A percentile compares a stretch with the other conserved stretches of the same genome.
These are phyloP conservation scores for Teratosphaeria gauchensis DNA, from an alignment of 2,329 filamentous ascomycete species.

Conservation along the genomic window DNA sequence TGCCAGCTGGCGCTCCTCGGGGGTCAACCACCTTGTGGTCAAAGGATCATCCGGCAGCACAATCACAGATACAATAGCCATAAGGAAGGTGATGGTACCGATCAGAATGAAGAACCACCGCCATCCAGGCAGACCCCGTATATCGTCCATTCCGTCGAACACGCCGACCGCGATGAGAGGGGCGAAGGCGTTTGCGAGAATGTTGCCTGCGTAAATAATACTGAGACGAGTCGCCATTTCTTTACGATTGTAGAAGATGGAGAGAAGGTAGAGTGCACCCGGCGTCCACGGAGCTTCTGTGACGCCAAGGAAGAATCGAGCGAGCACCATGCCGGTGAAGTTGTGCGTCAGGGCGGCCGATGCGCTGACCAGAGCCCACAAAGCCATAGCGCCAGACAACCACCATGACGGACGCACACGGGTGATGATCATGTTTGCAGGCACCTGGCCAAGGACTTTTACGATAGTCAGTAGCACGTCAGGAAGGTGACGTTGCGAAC, in stretches of 20 bases:
- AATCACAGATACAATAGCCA: slow-evolving; percentile 52
- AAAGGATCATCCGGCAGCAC: slow-evolving; percentile 60
- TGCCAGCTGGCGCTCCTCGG: slow-evolving; percentile 57
- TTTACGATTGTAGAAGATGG: slow-evolving; percentile 32
- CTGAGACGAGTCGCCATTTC: neutral
- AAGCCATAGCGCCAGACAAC: slow-evolving; percentile 21
- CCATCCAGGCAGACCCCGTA: slow-evolving; percentile 36
- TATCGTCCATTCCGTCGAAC: neutral
- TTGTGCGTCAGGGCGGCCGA: slow-evolving; percentile 25
- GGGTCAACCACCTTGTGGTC: slow-evolving; percentile 55
- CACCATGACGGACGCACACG: slow-evolving; percentile 25
- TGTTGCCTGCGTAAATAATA: neutral
- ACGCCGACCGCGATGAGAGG: neutral
- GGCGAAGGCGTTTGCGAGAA: neutral
- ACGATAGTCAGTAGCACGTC: neutral
- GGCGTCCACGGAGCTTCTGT: slow-evolving; percentile 39
- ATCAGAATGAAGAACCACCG: slow-evolving; percentile 66
- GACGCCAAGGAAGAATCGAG: slow-evolving; percentile 32
- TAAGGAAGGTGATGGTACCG: slow-evolving; percentile 51
- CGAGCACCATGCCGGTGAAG: slow-evolving; percentile 28
- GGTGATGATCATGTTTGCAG: slow-evolving; percentile 29
- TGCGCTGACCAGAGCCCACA: slow-evolving; percentile 26
- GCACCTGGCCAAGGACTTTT: slow-evolving; percentile 24
- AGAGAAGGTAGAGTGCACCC: slow-evolving; percentile 29
- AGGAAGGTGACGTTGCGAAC: neutral